A percentile compares a stretch with the other conserved stretches of the same genome.
phyloP scores from a whole-genome alignment of 2,329 filamentous ascomycete genomes.

The Beauveria caledonica region DNA sequence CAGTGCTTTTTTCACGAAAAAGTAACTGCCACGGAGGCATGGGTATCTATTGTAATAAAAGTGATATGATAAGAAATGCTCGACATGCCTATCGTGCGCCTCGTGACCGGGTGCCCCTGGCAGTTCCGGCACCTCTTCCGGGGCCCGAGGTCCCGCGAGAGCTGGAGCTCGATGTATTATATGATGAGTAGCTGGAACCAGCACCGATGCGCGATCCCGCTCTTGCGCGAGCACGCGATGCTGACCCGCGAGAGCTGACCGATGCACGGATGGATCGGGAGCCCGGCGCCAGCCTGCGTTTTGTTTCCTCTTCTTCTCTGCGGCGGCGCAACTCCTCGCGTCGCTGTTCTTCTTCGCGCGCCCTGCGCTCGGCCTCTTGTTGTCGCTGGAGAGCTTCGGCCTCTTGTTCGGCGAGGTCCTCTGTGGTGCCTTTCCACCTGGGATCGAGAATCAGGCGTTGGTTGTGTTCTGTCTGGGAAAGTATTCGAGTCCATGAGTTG shows the following conservation, averaged over 20 bases:
- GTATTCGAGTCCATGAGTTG: constrained; percentile 90
- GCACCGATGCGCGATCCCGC: constrained; percentile 16
- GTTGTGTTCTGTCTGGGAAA: constrained; percentile 96
- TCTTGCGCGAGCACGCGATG: constrained; percentile 21
- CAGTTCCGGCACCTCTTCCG: constrained; percentile 25
- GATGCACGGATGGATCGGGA: constrained; percentile 23
- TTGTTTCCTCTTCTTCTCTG: constrained; percentile 52
- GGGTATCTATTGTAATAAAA: constrained; percentile 13
- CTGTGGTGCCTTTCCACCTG: constrained; percentile 78
- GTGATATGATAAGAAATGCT: constrained; percentile 8
- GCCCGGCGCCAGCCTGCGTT: constrained; percentile 22
- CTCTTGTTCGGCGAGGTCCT: constrained; percentile 81
- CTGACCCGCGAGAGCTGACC: constrained; percentile 21
- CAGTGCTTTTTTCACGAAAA: constrained; percentile 86
- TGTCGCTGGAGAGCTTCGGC: constrained; percentile 66
- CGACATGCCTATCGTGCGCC: constrained; percentile 19
- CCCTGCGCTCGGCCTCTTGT: constrained; percentile 68
- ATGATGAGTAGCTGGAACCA: constrained; percentile 21
- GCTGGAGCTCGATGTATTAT: constrained; percentile 21
- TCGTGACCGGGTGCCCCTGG: constrained; percentile 25
- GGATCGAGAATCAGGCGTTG: constrained; percentile 85
- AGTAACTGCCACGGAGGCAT: constrained; percentile 20
- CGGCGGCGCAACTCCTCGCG: constrained; percentile 60
- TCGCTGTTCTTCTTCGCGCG: constrained; percentile 69
- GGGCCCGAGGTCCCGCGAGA: constrained; percentile 28